These are phyloP conservation scores for Rhododendron vialii DNA, from an alignment of 148 eudicot genomes.

Conservation along the genomic window DNA sequence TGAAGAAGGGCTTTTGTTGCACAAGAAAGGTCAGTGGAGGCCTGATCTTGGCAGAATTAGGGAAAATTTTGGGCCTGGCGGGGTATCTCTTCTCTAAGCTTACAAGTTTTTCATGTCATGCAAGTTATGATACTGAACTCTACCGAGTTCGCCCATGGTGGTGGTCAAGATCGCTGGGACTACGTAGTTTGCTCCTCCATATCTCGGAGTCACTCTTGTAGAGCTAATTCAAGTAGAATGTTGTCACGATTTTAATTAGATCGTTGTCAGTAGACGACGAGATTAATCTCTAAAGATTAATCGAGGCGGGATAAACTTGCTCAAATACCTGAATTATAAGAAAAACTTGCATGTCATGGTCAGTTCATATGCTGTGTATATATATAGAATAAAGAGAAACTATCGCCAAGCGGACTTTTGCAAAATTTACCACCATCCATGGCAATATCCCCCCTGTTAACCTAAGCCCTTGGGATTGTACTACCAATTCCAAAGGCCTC, in stretches of 20 bases:
- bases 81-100: background rate
- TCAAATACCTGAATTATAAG: background rate
- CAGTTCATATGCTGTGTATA: too few relatives aligned
- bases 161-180: background rate
- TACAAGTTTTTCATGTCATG: background rate
- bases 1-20: background rate
- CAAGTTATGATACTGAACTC: background rate
- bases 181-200: too few relatives aligned
- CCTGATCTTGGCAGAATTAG: constrained; percentile 4
- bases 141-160: background rate
- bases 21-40: background rate
- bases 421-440: too few relatives aligned
- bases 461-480: too few relatives aligned
- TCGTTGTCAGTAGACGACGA: background rate
- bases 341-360: background rate
- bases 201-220: too few relatives aligned
- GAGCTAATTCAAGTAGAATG: background rate
- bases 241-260: too few relatives aligned
- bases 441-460: too few relatives aligned
- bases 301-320: background rate
- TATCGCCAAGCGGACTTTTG: too few relatives aligned
- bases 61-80: background rate
- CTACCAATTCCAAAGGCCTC: too few relatives aligned
- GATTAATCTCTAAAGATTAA: background rate
- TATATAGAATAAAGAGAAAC: too few relatives aligned